Conservation (phyloP, 345 rosid species). For the Eucalyptus marginata region DNA sequence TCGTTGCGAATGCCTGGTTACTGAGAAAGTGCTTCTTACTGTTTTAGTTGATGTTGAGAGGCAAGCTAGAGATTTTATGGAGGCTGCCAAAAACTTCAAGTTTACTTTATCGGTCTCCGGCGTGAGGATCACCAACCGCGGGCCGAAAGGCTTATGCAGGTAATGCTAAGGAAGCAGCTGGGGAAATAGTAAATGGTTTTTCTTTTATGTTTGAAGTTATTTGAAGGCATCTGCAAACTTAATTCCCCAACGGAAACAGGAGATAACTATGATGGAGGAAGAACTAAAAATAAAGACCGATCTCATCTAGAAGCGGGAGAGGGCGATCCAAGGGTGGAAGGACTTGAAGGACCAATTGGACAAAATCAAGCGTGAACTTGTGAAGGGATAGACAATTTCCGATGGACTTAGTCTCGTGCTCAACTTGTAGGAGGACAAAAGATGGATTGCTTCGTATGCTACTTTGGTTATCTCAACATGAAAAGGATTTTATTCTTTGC, state of each 20-base stretch:
- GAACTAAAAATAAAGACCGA: too few species aligned
- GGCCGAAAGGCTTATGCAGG: slow-evolving; percentile 55
- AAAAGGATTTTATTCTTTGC: not conserved
- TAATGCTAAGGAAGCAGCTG: not conserved
- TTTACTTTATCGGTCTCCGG: slow-evolving; percentile 61
- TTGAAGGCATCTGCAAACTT: too few species aligned
- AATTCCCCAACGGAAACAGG: too few species aligned
- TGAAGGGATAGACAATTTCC: slow-evolving; percentile 22
- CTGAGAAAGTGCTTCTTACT: slow-evolving; percentile 1
- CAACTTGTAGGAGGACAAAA: not conserved
- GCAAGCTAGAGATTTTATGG: slow-evolving; percentile 91
- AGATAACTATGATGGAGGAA: too few species aligned
- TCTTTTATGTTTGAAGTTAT: too few species aligned
- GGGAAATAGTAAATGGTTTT: too few species aligned
- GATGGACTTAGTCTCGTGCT: not conserved
- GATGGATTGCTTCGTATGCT: not conserved
- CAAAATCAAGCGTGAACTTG: slow-evolving; percentile 50
- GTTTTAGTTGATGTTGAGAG: slow-evolving; percentile 56
- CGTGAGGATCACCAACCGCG: slow-evolving; percentile 53
- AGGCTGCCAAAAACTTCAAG: slow-evolving; percentile 94
- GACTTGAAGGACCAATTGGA: slow-evolving; percentile 59
- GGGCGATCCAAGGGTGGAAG: slow-evolving; percentile 47
- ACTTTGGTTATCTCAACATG: not conserved
- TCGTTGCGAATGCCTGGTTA: not conserved
- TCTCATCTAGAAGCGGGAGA: slow-evolving; percentile 12